Evolutionary conservation across 208 protist species (phyloP).

Genomic region (Vickermania spadyakhi): DNA sequence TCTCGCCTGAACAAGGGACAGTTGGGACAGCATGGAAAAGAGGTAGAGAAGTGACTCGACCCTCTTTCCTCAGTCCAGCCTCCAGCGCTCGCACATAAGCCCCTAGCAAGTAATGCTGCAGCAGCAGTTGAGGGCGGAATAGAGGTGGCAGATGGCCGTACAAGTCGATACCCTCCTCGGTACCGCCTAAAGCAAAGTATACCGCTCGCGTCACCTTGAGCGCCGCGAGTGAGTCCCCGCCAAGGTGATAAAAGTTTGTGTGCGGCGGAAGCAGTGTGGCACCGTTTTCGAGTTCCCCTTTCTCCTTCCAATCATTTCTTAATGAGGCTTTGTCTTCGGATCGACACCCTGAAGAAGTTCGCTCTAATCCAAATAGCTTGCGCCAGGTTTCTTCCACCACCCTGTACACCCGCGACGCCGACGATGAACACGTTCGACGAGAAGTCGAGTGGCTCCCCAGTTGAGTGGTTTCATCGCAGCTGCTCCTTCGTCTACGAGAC

Average conservation of each 20-base stretch:
- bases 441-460: too few species aligned
- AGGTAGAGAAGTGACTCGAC: too few species aligned
- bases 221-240: constrained; percentile 57
- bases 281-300: not conserved
- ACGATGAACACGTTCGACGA: too few species aligned
- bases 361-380: not conserved
- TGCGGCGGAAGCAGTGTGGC: not conserved
- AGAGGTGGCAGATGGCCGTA: constrained; percentile 28
- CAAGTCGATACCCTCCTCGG: constrained; percentile 32
- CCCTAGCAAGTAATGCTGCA: constrained; percentile 24
- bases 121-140: constrained; percentile 33
- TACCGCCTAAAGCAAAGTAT: constrained; percentile 23
- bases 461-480: not conserved
- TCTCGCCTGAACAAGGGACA: too few species aligned
- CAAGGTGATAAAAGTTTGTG: constrained; percentile 44
- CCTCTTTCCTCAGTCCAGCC: not conserved
- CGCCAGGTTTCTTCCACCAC: not conserved
- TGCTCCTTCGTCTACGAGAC: not conserved
- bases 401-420: not conserved
- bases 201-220: constrained; percentile 39
- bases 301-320: too few species aligned
- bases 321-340: too few species aligned
- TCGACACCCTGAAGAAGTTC: not conserved
- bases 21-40: too few species aligned
- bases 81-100: constrained; percentile 28